Evolutionary conservation across 225 moss, liverwort and hornwort genomes (phyloP), one percentile per base, ranked within the genome.

Genomic region (Bryoerythrophyllum caledonicum): DNA sequence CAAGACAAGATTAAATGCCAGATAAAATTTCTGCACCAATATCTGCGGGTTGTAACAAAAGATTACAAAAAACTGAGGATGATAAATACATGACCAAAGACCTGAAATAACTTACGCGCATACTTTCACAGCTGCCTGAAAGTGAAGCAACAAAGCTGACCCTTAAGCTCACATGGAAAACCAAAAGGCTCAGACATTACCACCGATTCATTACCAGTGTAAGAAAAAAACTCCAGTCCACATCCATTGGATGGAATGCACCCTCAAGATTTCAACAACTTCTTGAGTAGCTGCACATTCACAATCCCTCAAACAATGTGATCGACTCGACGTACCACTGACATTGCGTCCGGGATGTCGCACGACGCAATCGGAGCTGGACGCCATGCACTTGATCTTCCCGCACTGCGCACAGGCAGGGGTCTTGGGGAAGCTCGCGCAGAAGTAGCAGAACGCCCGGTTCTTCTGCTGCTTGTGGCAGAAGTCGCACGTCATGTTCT

Each of bases 381-480:
- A 85, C 71, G 96, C 82, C 92, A 96, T 87, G 79, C 96, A 96
- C 82, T 96, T 96, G 70, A 92, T 94, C 83, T 96, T 96, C 48
- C 96, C 96, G 79, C 96, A 96, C 70, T 96, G 94, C 16, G 94
- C 96, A 58, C 96, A 96, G 37, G 74, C 77, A 5, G 94, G 93
- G 5, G 96, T 96, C 80, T 96, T 96, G 53, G 81, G 88, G 54
- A 80, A 87, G 82, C 92, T 94, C 16, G 86, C 82, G 80, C 96
- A 96, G 77, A 96, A 96, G 67, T 96, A 96, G 83, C 96, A 96
- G 30, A 96, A 96, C 8, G 94, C 96, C 73, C 96, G 84, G 81
- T 96, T 96, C 82, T 90, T 96, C 76, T 96, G 96, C 16, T 88
- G 72, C 69, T 88, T 86, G 38, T 60, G 68, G 87, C 96, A 96